Percentiles rank a stretch among this genome's conserved stretches.
Conservation (phyloP, 75 land plant species). For the Selaginella tamariscina region DNA sequence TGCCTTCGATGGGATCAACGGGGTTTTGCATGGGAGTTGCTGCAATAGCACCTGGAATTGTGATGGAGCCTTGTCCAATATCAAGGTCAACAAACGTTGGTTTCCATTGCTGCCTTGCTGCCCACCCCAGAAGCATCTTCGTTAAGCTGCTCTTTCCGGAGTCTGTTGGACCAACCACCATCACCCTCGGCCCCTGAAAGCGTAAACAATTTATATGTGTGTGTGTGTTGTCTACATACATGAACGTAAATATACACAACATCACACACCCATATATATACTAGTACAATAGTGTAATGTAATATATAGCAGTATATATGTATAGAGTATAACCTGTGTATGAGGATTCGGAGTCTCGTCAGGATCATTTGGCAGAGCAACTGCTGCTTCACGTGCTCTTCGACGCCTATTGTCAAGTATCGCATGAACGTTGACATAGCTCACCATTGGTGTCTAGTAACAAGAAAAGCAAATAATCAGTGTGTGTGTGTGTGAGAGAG, state of each 20-base stretch:
- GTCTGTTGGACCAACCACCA: slow-evolving; percentile 97
- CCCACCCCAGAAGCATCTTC: slow-evolving; percentile 93
- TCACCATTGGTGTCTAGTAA: slow-evolving; percentile 90
- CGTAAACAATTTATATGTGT: no score
- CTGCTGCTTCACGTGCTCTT: slow-evolving; percentile 51
- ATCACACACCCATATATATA: no score
- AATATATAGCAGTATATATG: no score
- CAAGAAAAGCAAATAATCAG: not conserved
- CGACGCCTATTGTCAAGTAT: slow-evolving; percentile 69
- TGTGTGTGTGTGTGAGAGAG: no score
- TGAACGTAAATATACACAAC: no score
- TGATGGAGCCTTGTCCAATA: slow-evolving; percentile 93
- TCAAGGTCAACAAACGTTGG: slow-evolving; percentile 95
- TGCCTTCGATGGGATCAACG: slow-evolving; percentile 83
- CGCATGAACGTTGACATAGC: slow-evolving; percentile 98
- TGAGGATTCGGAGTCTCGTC: slow-evolving; percentile 14
- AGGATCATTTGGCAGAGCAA: slow-evolving; percentile 20
- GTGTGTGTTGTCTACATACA: no score
- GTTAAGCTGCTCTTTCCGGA: slow-evolving; percentile 89
- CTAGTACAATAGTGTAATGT: no score
- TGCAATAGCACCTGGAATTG: slow-evolving; percentile 80
- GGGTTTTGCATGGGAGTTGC: slow-evolving; percentile 97
- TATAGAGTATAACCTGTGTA: slow-evolving; percentile 13
- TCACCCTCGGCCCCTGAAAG: slow-evolving; percentile 99
- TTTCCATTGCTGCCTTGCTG: slow-evolving; percentile 83